Evolutionary conservation across 148 eudicot species (phyloP).

Genomic region (Vaccinium vitisidaea): DNA sequence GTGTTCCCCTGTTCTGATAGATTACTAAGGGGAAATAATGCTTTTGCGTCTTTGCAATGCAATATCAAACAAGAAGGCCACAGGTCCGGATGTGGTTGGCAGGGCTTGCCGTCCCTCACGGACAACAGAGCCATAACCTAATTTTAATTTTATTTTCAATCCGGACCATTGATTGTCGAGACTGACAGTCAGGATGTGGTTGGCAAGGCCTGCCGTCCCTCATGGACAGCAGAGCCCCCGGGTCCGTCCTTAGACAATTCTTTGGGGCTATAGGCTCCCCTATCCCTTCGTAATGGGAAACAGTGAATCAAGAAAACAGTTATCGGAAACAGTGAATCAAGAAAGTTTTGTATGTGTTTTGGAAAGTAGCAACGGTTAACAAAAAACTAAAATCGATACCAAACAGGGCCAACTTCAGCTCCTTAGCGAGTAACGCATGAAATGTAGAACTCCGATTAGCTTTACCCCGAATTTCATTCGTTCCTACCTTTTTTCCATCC

Average conservation of each 20-base stretch:
- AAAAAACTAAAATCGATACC: background rate
- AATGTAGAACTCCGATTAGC: background rate
- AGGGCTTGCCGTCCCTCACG: constrained; percentile 52
- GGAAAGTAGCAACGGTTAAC: no score
- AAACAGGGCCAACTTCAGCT: background rate
- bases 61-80: constrained; percentile 29
- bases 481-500: background rate
- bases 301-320: no score
- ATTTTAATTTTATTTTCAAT: no score
- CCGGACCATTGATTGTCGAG: no score
- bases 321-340: no score
- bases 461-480: background rate
- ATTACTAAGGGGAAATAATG: background rate
- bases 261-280: no score
- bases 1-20: constrained; percentile 31
- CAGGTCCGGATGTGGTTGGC: no score
- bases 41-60: background rate
- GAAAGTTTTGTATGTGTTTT: background rate
- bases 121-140: no score
- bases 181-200: background rate
- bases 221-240: no score
- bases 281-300: background rate
- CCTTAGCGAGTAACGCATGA: background rate
- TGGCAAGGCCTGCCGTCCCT: background rate
- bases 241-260: background rate